A percentile compares a stretch with the other conserved stretches of the same genome.
These are phyloP conservation scores for Aureobasidium sp. DNA, from an alignment of 2,329 filamentous ascomycete genomes.

Conservation along the genomic window DNA sequence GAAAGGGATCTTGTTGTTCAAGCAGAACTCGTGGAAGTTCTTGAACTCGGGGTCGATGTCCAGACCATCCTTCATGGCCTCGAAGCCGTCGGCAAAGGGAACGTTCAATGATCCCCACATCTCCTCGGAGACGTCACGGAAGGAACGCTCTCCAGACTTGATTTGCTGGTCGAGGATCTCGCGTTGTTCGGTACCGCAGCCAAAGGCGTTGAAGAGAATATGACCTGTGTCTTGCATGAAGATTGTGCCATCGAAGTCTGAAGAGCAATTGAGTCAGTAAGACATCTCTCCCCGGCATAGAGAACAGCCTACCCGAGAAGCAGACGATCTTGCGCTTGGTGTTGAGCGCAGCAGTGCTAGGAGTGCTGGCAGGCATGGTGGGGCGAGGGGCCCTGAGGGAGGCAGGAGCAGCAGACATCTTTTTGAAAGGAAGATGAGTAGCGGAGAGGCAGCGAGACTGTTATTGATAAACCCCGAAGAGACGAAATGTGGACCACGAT, in stretches of 20 bases:
- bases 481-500: neutral
- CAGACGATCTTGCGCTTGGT: constrained; percentile 51
- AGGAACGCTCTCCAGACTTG: constrained; percentile 56
- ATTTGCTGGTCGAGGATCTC: constrained; percentile 55
- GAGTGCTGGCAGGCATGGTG: constrained; percentile 15
- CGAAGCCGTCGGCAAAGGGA: constrained; percentile 60
- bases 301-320: constrained; percentile 43
- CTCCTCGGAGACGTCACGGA: constrained; percentile 62
- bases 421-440: neutral
- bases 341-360: constrained; percentile 23
- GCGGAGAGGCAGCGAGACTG: neutral
- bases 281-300: neutral
- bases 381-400: constrained; percentile 19
- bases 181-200: constrained; percentile 51
- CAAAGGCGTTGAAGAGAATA: constrained; percentile 58
- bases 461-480: neutral
- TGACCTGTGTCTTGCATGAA: constrained; percentile 59
- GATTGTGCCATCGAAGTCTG: constrained; percentile 65
- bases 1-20: constrained; percentile 56
- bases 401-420: constrained; percentile 26
- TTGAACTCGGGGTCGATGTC: constrained; percentile 58
- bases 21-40: constrained; percentile 57
- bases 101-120: constrained; percentile 62
- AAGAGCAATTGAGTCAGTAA: neutral
- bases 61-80: constrained; percentile 53